A percentile compares a stretch with the other conserved stretches of the same genome.
These are phyloP conservation scores for Penicillium frequentans DNA, from an alignment of 2,329 filamentous ascomycete species.

Conservation along the genomic window DNA sequence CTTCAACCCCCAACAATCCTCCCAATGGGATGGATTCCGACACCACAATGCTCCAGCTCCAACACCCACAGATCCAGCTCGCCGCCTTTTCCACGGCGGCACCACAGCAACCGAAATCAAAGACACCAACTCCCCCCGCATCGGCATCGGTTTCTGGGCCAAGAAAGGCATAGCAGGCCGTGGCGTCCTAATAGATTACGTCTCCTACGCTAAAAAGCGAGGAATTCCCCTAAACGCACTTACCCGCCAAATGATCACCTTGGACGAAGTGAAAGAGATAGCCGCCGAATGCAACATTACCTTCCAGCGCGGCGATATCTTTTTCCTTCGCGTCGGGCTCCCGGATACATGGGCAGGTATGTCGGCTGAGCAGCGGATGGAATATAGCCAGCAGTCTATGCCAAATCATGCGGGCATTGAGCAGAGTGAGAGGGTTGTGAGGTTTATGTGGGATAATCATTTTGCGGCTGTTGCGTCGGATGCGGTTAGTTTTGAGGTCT, in stretches of 20 bases:
- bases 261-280: slow-evolving; percentile 38
- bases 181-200: slow-evolving; percentile 43
- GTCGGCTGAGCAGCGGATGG: slow-evolving; percentile 25
- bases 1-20: slow-evolving; percentile 55
- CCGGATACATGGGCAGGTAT: slow-evolving; percentile 36
- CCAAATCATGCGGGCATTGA: slow-evolving; percentile 39
- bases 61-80: slow-evolving; percentile 28
- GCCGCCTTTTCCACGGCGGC: slow-evolving; percentile 38
- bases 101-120: slow-evolving; percentile 37
- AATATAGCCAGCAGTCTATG: slow-evolving; percentile 31
- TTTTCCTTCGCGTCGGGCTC: slow-evolving; percentile 41
- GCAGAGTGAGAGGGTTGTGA: slow-evolving; percentile 45
- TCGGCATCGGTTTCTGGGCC: slow-evolving; percentile 41
- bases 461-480: slow-evolving; percentile 63
- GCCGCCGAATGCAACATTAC: slow-evolving; percentile 35
- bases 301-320: slow-evolving; percentile 39
- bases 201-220: slow-evolving; percentile 34
- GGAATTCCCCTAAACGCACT: slow-evolving; percentile 34
- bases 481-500: slow-evolving; percentile 58
- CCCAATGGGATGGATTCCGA: slow-evolving; percentile 56
- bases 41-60: slow-evolving; percentile 51
- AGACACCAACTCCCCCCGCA: slow-evolving; percentile 31
- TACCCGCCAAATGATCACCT: slow-evolving; percentile 31
- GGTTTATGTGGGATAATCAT: slow-evolving; percentile 61
- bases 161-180: slow-evolving; percentile 41